Percentiles rank a stretch among this genome's conserved stretches.
phyloP scores from a whole-genome alignment of 2,329 filamentous ascomycete genomes.

The Colletotrichum plurivorum region DNA sequence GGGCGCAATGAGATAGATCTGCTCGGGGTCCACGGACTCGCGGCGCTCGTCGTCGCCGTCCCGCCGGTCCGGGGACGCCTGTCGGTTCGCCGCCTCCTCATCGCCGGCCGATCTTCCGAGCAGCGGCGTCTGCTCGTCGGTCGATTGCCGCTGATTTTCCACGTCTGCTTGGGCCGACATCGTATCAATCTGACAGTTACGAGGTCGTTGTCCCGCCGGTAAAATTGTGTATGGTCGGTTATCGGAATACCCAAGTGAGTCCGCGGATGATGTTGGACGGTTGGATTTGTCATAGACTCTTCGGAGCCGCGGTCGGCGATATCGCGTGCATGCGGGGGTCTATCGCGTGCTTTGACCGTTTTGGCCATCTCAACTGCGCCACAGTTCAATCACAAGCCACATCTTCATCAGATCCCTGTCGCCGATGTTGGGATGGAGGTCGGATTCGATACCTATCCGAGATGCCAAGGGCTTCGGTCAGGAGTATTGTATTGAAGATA shows the following conservation, averaged over 20 bases:
- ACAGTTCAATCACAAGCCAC: conserved; percentile 28
- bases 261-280: background rate
- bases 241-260: background rate
- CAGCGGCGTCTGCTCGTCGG: conserved; percentile 44
- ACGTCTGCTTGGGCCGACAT: conserved; percentile 28
- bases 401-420: background rate
- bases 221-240: background rate
- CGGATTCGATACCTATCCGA: too few relatives aligned
- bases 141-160: conserved; percentile 25
- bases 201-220: background rate
- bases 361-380: conserved; percentile 6
- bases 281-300: conserved; percentile 26
- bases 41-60: conserved; percentile 25
- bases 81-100: conserved; percentile 11
- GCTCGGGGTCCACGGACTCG: conserved; percentile 31
- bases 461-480: too few relatives aligned
- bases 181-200: background rate
- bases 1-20: conserved; percentile 21
- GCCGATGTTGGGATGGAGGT: background rate
- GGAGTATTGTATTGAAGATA: too few relatives aligned
- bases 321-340: conserved; percentile 38
- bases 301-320: conserved; percentile 28
- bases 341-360: conserved; percentile 37
- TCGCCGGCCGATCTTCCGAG: conserved; percentile 31
- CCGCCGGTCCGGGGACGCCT: conserved; percentile 5